phyloP scores from a whole-genome alignment of 106 monocot genomes.

The Dendrobium catenatum region DNA sequence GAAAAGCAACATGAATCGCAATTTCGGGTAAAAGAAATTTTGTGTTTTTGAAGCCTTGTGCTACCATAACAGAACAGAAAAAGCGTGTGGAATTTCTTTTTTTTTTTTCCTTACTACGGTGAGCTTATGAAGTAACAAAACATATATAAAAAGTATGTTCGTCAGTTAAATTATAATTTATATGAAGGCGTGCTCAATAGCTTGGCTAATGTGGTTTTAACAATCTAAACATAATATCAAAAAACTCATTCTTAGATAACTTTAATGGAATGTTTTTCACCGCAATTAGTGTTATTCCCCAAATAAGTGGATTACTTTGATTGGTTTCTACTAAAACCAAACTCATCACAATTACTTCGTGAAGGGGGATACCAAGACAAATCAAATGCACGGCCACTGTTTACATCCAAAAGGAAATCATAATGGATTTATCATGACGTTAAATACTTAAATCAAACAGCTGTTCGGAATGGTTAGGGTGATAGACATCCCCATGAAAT shows the following conservation, averaged over 20 bases:
- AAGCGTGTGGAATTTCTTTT: no score
- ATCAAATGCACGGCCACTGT: background rate
- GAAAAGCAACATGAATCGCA: background rate
- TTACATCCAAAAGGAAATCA: background rate
- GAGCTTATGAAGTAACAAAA: background rate
- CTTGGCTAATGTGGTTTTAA: background rate
- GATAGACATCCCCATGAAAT: background rate
- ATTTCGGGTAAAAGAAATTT: background rate
- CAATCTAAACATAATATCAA: background rate
- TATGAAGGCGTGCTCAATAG: background rate
- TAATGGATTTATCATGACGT: background rate
- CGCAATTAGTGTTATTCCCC: background rate
- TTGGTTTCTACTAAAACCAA: background rate
- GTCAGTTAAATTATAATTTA: background rate
- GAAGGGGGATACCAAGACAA: background rate
- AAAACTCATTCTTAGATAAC: background rate
- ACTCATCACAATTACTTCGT: background rate
- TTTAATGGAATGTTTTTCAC: background rate
- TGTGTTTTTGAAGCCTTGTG: background rate
- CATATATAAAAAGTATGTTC: background rate
- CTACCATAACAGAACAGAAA: background rate
- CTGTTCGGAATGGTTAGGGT: background rate
- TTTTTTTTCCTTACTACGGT: background rate
- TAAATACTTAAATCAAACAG: background rate
- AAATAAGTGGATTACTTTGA: background rate